phyloP scores from a whole-genome alignment of 257 asterid species.

The Solanum paucissectum region DNA sequence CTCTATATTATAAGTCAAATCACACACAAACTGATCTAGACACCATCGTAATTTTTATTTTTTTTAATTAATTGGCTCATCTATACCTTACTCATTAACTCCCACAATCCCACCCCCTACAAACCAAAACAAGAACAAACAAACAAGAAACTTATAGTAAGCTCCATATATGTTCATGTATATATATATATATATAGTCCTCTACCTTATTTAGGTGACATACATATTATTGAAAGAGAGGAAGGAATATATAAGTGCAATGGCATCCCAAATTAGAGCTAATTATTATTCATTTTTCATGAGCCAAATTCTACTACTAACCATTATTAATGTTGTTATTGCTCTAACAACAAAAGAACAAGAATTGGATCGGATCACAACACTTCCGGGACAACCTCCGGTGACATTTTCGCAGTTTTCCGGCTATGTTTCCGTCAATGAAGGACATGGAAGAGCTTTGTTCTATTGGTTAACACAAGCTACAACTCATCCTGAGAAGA shows the following conservation, averaged over 20 bases:
- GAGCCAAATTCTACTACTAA: not conserved
- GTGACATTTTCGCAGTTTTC: slow-evolving; percentile 63
- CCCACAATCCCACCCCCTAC: not conserved
- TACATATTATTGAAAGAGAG: not conserved
- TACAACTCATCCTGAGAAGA: slow-evolving; percentile 17
- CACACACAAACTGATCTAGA: not conserved
- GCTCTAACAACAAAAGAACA: slow-evolving; percentile 25
- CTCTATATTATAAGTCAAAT: not conserved
- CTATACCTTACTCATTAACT: not conserved
- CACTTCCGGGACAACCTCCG: slow-evolving; percentile 79
- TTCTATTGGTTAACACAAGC: slow-evolving; percentile 83
- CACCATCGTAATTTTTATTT: not conserved
- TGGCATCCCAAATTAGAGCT: not conserved
- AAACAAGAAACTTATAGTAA: not conserved
- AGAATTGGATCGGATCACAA: slow-evolving; percentile 39
- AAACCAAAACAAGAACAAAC: not conserved
- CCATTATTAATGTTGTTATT: not conserved
- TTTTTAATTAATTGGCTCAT: not conserved
- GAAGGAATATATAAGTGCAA: not conserved
- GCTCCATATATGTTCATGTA: not conserved
- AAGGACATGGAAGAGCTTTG: slow-evolving; percentile 57
- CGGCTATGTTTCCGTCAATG: slow-evolving; percentile 61
- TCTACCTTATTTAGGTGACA: not conserved
- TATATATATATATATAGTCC: too few relatives aligned
- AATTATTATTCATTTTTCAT: not conserved